Evolutionary conservation across 495 filamentous ascomycete genomes (phyloP).

Genomic region (Hypoxylon lenormandii): DNA sequence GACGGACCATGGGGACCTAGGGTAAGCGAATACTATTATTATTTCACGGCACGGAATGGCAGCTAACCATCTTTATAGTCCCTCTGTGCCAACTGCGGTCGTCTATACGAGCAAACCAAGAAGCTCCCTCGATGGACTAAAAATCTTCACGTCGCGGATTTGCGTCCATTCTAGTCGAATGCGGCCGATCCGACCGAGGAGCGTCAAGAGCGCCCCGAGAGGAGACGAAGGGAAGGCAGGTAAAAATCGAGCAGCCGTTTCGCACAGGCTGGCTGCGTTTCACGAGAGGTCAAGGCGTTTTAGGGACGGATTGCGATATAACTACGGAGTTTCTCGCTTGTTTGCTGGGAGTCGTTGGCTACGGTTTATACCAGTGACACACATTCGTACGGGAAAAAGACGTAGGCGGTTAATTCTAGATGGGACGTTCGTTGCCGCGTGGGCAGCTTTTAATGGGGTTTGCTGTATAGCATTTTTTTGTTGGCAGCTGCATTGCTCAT

Average conservation of each 20-base stretch:
- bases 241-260: slow-evolving; percentile 1
- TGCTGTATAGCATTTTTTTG: slow-evolving; percentile 6
- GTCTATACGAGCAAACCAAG: slow-evolving; percentile 86
- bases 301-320: slow-evolving; percentile 12
- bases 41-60: slow-evolving; percentile 3
- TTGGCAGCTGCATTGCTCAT: neutral
- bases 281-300: slow-evolving; percentile 35
- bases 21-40: slow-evolving; percentile 65
- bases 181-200: slow-evolving; percentile 1
- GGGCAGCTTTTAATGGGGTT: slow-evolving; percentile 5
- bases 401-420: slow-evolving; percentile 3
- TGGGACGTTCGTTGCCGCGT: neutral
- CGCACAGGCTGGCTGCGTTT: slow-evolving; percentile 4
- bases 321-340: slow-evolving; percentile 17
- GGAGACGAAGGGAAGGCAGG: neutral
- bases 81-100: slow-evolving; percentile 93
- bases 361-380: slow-evolving; percentile 41
- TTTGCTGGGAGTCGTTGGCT: slow-evolving; percentile 42
- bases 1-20: slow-evolving; percentile 88
- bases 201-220: neutral
- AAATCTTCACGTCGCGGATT: slow-evolving; percentile 71
- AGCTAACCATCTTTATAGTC: slow-evolving; percentile 66
- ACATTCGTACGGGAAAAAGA: slow-evolving; percentile 14
- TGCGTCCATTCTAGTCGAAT: slow-evolving; percentile 53
- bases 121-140: slow-evolving; percentile 85